phyloP scores from a whole-genome alignment of 169 alveolate genomes.

The Plasmodium gonderi region DNA sequence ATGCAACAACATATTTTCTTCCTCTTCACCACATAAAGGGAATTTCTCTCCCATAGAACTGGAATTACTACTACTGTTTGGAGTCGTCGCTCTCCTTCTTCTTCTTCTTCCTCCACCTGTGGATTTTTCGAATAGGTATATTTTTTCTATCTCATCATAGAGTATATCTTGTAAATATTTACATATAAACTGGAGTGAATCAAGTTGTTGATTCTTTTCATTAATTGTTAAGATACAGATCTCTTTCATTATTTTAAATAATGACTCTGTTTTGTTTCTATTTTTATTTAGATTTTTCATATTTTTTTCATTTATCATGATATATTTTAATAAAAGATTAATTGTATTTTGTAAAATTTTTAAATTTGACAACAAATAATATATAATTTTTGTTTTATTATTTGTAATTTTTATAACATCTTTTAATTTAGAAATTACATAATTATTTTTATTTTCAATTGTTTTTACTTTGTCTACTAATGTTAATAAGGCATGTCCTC shows the following conservation, averaged over 20 bases:
- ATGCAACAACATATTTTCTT: slow-evolving; percentile 23
- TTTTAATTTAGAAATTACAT: slow-evolving; percentile 31
- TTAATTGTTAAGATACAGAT: slow-evolving; percentile 34
- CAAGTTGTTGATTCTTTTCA: slow-evolving; percentile 9
- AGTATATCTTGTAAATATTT: slow-evolving; percentile 43
- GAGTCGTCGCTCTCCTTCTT: background rate
- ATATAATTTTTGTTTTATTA: slow-evolving; percentile 63
- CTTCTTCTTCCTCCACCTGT: background rate
- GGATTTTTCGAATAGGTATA: slow-evolving; percentile 37
- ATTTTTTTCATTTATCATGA: slow-evolving; percentile 68
- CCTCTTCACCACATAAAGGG: slow-evolving; percentile 19
- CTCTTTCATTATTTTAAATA: slow-evolving; percentile 33
- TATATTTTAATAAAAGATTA: slow-evolving; percentile 42
- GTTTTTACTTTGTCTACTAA: slow-evolving; percentile 66
- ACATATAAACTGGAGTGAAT: slow-evolving; percentile 21
- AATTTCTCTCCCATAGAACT: background rate
- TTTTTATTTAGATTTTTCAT: slow-evolving; percentile 40
- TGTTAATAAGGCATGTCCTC: slow-evolving; percentile 68
- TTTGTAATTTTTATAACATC: slow-evolving; percentile 65
- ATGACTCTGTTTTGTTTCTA: slow-evolving; percentile 8
- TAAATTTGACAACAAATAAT: slow-evolving; percentile 54
- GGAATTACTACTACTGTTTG: background rate
- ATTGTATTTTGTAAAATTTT: slow-evolving; percentile 56
- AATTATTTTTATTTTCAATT: slow-evolving; percentile 58
- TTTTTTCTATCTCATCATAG: slow-evolving; percentile 57